These are phyloP conservation scores for Pachysolen tannophilus DNA, from an alignment of 805 yeast species.

Conservation along the genomic window DNA sequence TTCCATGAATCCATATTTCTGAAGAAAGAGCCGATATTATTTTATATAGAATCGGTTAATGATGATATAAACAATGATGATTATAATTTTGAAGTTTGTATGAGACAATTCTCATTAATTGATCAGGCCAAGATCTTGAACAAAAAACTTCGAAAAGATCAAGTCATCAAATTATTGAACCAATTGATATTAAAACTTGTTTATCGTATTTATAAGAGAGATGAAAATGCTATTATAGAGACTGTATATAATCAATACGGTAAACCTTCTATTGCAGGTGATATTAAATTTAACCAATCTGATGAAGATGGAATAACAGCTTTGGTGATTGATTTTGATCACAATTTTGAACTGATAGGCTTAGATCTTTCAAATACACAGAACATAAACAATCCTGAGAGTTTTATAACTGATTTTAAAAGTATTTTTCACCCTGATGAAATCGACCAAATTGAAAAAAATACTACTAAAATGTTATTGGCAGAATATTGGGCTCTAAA, in stretches of 20 bases:
- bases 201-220: conserved; percentile 24
- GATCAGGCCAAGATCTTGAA: conserved; percentile 33
- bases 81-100: conserved; percentile 38
- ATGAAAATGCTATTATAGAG: conserved; percentile 12
- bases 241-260: conserved; percentile 37
- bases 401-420: conserved; percentile 29
- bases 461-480: conserved; percentile 20
- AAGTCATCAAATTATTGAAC: conserved; percentile 32
- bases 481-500: conserved; percentile 73
- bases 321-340: conserved; percentile 31
- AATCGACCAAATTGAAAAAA: conserved; percentile 15
- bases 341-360: conserved; percentile 25
- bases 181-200: conserved; percentile 36
- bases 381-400: conserved; percentile 26
- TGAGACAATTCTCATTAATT: conserved; percentile 36
- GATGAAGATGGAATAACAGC: conserved; percentile 46
- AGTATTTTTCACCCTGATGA: conserved; percentile 22
- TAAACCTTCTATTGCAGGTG: conserved; percentile 38
- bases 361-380: conserved; percentile 36
- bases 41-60: too few relatives aligned
- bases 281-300: conserved; percentile 51
- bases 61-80: too few relatives aligned
- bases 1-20: too few relatives aligned
- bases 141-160: conserved; percentile 27
- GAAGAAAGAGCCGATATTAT: too few relatives aligned